Evolutionary conservation across 345 rosid species (phyloP).

Genomic region (Populus nigra): DNA sequence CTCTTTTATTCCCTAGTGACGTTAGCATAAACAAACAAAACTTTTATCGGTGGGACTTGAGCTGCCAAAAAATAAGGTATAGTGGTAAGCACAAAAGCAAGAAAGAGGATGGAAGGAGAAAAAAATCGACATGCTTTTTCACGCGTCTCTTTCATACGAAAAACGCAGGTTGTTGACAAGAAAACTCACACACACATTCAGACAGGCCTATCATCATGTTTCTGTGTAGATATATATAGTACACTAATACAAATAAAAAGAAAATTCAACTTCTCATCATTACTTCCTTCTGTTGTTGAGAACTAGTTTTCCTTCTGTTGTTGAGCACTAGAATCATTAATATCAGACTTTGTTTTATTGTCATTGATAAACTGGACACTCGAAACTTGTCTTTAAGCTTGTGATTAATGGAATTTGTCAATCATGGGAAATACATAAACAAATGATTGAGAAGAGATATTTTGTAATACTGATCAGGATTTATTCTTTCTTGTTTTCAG

Average conservation of each 20-base stretch:
- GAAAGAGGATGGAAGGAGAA: conserved; percentile 22
- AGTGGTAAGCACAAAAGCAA: conserved; percentile 41
- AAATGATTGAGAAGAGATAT: conserved; percentile 49
- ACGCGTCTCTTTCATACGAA: conserved; percentile 25
- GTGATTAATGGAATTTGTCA: conserved; percentile 52
- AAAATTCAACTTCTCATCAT: conserved; percentile 16
- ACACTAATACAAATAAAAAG: not conserved
- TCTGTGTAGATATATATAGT: not conserved
- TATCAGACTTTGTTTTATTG: conserved; percentile 13
- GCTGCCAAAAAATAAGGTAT: conserved; percentile 21
- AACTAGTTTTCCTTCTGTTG: conserved; percentile 1
- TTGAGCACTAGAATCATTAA: not conserved
- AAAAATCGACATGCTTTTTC: conserved; percentile 49
- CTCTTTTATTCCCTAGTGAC: conserved; percentile 6
- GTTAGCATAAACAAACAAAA: conserved; percentile 31
- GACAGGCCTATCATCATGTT: not conserved
- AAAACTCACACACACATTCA: not conserved
- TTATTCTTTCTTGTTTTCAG: conserved; percentile 52
- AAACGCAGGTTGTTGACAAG: conserved; percentile 28
- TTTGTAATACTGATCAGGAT: conserved; percentile 43
- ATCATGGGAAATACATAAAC: conserved; percentile 53
- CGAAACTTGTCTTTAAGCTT: conserved; percentile 29
- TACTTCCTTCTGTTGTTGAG: conserved; percentile 12
- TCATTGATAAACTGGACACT: conserved; percentile 12
- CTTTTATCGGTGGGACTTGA: conserved; percentile 31